These are phyloP conservation scores for Chalara sp. DNA, from an alignment of 2,329 filamentous ascomycete species.

Conservation along the genomic window DNA sequence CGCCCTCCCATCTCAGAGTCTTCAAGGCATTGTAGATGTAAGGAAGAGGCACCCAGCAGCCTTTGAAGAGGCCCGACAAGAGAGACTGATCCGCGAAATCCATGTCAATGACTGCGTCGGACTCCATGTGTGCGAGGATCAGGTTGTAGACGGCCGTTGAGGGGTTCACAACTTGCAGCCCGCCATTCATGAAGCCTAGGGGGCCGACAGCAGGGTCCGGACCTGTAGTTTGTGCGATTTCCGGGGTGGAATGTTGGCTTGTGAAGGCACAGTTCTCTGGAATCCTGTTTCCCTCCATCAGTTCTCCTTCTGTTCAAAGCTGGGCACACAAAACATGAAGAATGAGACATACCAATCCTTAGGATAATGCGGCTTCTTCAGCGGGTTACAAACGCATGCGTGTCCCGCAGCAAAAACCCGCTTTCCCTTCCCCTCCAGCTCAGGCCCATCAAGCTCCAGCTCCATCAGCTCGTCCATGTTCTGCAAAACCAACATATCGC, in stretches of 20 bases:
- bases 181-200: conserved; percentile 48
- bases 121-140: conserved; percentile 45
- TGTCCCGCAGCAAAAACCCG: conserved; percentile 77
- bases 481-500: conserved; percentile 74
- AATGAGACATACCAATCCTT: conserved; percentile 49
- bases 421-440: conserved; percentile 40
- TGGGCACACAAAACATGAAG: conserved; percentile 49
- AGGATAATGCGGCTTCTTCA: conserved; percentile 74
- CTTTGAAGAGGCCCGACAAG: conserved; percentile 46
- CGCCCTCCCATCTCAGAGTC: conserved; percentile 46
- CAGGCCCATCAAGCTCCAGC: conserved; percentile 59
- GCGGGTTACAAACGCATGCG: conserved; percentile 81
- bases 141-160: conserved; percentile 39
- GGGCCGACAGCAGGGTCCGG: conserved; percentile 39
- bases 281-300: conserved; percentile 27
- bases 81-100: conserved; percentile 56
- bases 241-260: conserved; percentile 41
- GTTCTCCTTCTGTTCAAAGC: neutral
- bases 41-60: conserved; percentile 50
- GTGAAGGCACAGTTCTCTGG: conserved; percentile 53
- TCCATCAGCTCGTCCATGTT: conserved; percentile 95
- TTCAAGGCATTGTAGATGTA: conserved; percentile 59
- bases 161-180: conserved; percentile 51
- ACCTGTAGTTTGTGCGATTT: conserved; percentile 38
- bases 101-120: conserved; percentile 36